Base-by-base conservation (phyloP, 2,329 filamentous ascomycete genomes). In the Magnaporthiopsis poae region DNA sequence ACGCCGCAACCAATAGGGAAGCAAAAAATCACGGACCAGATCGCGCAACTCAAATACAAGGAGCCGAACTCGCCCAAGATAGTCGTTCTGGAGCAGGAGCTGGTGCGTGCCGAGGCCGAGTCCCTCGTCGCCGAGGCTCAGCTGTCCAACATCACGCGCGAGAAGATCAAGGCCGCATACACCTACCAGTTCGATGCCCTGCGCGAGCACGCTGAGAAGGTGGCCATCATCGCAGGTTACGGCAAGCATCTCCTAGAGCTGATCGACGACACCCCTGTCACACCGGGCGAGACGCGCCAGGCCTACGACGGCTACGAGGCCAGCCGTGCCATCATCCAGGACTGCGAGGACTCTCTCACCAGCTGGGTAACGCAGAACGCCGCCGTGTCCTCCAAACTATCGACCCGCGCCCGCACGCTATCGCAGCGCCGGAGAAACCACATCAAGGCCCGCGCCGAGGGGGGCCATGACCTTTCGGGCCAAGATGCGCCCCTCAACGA, bases 1-100 rank as follows among this genome's bases (percentile, higher is more conserved):
- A 25, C 2, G 18, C 46, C 46, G 18, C 31, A 1, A 65, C 9
- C 39, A 21, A 64, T 39, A 96, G 91, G 92, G 79, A 99, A 99
- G 83, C 94, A 98, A 79, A 99, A 98, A 82, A 98, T 99, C 75
- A 96, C 92, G 73, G 95, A 99, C 77, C 92, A 98, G 77, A 99
- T 99, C 73, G 94, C 95, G 64, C 94, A 98, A 79, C 86, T 99
- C 74, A 99, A 99, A 80, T 99, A 98, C 87, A 99, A 99, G 83
- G 95, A 99, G 79, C 95, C 95, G 72, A 96, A 96, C 82, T 97
- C 93, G 52, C 93, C 94, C 70, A 95, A 92, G 81, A 97, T 99
- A 72, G 92, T 97, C 67, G 93, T 99, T 60, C 88, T 99, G 66
- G 95, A 99, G 81, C 95, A 99, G 80, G 95, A 99, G 80, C 90